Percentiles rank a stretch among this genome's conserved stretches.
Conservation (phyloP, 345 rosid species). For the Euclidium syriacum region DNA sequence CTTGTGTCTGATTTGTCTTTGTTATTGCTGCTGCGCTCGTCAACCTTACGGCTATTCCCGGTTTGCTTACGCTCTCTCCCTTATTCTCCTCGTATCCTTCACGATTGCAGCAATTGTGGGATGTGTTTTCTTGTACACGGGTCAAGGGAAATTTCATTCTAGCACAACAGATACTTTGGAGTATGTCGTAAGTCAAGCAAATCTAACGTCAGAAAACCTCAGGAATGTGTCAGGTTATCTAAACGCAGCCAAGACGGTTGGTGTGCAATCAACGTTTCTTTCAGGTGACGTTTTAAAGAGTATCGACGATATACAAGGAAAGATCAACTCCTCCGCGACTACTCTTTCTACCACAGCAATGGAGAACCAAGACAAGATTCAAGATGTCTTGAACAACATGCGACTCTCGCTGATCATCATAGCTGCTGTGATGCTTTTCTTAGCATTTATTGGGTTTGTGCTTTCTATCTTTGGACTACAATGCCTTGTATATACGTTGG, state of each 20-base stretch:
- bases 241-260: slow-evolving; percentile 41
- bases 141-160: slow-evolving; percentile 62
- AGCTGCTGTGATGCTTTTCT: slow-evolving; percentile 68
- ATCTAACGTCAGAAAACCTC: slow-evolving; percentile 56
- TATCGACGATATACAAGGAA: slow-evolving; percentile 41
- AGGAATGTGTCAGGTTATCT: slow-evolving; percentile 61
- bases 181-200: slow-evolving; percentile 53
- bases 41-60: slow-evolving; percentile 70
- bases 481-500: slow-evolving; percentile 65
- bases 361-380: slow-evolving; percentile 46
- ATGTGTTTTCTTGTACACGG: slow-evolving; percentile 57
- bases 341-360: slow-evolving; percentile 41
- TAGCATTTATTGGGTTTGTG: slow-evolving; percentile 77
- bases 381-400: slow-evolving; percentile 44
- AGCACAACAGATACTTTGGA: slow-evolving; percentile 50
- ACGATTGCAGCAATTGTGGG: slow-evolving; percentile 66
- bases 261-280: slow-evolving; percentile 35
- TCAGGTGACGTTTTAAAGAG: slow-evolving; percentile 31
- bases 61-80: slow-evolving; percentile 61
- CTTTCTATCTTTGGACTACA: slow-evolving; percentile 65
- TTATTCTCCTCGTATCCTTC: slow-evolving; percentile 57
- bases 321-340: slow-evolving; percentile 50
- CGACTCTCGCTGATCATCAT: slow-evolving; percentile 55
- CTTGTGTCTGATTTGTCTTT: slow-evolving; percentile 43
- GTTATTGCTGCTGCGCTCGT: slow-evolving; percentile 56